Conservation (phyloP, 495 filamentous ascomycete genomes). For the Trichodelitschia bisporula region DNA sequence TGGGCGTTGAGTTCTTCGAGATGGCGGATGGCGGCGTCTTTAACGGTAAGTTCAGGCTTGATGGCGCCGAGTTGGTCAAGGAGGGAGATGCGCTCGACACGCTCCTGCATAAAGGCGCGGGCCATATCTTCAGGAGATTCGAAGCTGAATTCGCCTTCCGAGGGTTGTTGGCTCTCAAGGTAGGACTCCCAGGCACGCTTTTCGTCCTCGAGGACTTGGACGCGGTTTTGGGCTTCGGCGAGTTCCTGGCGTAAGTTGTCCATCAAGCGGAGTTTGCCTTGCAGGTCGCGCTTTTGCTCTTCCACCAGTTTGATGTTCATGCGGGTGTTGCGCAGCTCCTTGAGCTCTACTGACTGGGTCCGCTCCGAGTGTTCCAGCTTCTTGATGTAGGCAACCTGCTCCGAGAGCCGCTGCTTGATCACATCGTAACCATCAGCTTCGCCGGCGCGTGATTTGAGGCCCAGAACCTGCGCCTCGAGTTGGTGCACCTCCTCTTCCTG, state of each 20-base stretch:
- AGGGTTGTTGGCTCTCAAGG: slow-evolving; percentile 47
- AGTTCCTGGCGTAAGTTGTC: slow-evolving; percentile 50
- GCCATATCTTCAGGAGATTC: slow-evolving; percentile 77
- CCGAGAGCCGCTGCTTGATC: slow-evolving; percentile 63
- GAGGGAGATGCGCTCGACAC: slow-evolving; percentile 50
- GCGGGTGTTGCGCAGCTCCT: slow-evolving; percentile 48
- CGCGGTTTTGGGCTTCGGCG: slow-evolving; percentile 51
- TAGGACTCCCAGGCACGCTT: slow-evolving; percentile 66
- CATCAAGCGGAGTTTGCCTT: slow-evolving; percentile 52
- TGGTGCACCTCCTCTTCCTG: slow-evolving; percentile 43
- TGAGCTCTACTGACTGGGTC: slow-evolving; percentile 58
- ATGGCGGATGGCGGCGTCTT: slow-evolving; percentile 47
- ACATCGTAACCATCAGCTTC: slow-evolving; percentile 63
- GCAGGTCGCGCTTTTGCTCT: slow-evolving; percentile 73
- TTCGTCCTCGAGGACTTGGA: slow-evolving; percentile 76
- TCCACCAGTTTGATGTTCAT: slow-evolving; percentile 84
- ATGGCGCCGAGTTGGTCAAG: slow-evolving; percentile 52
- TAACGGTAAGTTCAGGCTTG: slow-evolving; percentile 56
- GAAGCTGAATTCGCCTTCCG: slow-evolving; percentile 41
- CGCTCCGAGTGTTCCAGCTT: slow-evolving; percentile 56
- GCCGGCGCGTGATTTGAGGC: slow-evolving; percentile 57
- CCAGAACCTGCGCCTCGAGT: slow-evolving; percentile 60
- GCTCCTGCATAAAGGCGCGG: slow-evolving; percentile 54
- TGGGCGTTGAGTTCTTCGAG: slow-evolving; percentile 42
- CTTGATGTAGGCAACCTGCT: slow-evolving; percentile 75